Conservation (phyloP, 345 rosid species). For the Populus pruinosa region DNA sequence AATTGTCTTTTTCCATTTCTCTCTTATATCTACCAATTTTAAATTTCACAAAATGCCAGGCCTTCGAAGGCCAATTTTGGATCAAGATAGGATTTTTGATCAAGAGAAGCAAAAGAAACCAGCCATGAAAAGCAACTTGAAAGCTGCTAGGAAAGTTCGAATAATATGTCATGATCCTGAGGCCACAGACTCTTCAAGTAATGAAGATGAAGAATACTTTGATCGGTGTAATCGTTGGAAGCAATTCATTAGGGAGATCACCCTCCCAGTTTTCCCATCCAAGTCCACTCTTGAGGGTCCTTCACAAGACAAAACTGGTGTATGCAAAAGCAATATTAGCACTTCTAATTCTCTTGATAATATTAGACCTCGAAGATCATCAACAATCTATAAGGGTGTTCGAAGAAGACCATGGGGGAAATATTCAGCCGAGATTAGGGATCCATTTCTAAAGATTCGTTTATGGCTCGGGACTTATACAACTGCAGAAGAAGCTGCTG, state of each 20-base stretch:
- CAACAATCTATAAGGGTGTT: constrained; percentile 38
- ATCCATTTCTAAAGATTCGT: constrained; percentile 39
- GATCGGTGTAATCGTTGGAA: not conserved
- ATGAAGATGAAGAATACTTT: constrained; percentile 25
- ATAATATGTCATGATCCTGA: constrained; percentile 42
- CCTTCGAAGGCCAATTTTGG: constrained; percentile 19
- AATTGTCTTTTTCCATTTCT: not conserved
- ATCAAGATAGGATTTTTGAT: constrained; percentile 10
- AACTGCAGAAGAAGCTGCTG: constrained; percentile 51
- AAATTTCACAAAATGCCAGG: constrained; percentile 19
- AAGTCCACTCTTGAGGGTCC: not conserved
- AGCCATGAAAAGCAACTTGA: constrained; percentile 2
- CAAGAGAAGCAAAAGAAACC: not conserved
- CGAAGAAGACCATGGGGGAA: constrained; percentile 53
- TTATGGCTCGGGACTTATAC: constrained; percentile 54
- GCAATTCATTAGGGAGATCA: constrained; percentile 32
- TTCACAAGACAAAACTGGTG: not conserved
- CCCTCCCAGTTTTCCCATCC: not conserved
- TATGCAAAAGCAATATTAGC: not conserved
- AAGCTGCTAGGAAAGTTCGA: constrained; percentile 29
- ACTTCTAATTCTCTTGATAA: not conserved
- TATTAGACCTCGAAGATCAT: constrained; percentile 6
- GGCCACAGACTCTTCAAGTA: constrained; percentile 48
- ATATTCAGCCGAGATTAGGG: constrained; percentile 48
- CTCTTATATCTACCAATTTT: not conserved